Base-by-base conservation (phyloP, 1,139 yeast species). In the Blastobotrys serpentis region DNA sequence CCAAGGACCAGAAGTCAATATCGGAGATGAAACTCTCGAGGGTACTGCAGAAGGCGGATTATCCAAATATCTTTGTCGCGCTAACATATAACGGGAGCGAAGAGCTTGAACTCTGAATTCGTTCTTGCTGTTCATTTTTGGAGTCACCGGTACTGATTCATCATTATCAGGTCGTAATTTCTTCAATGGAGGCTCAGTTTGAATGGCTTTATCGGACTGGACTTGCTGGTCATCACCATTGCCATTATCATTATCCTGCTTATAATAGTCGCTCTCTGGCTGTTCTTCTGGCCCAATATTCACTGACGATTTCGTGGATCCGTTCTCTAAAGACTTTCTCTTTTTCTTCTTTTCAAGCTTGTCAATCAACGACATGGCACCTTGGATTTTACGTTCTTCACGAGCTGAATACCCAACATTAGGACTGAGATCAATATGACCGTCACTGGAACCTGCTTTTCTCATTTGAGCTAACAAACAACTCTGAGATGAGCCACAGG, bases 401-500 rank as follows among this genome's bases (percentile, higher is more conserved):
- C 65, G 53, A 13, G 58, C 60, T 11, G 64, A 62, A 42, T 57
- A 61, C 11, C 53, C 52, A 8, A 47, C 36, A 13, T 47, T 48
- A 2, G 43, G 44, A n/a, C 32, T 36, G 2, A 32, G 25, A 2
- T 34, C n/a, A 3, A 16, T 14, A 4, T 44, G 39, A 6, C 4
- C n/a, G 14, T 34, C 51, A 17, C 44, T 14, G 26, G 21, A n/a
- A 38, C 38, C 38, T 4, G 38, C 55, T 26, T 50, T 51, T 33
- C 55, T 56, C 66, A 64, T 61, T 29, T 47, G 44, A 2, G 43
- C 48, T 37, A 64, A 29, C 4, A 60, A 46, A 44, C 68, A 64
- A n/a, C 62, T 62, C 2, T 55, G 30, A 7, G 55, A 49, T n/a
- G 69, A 63, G 13, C 72, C 72, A 19, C 85, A 79, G 1, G 84